phyloP scores from a whole-genome alignment of 805 yeast genomes.

The Yamadazyma phyllophila region DNA sequence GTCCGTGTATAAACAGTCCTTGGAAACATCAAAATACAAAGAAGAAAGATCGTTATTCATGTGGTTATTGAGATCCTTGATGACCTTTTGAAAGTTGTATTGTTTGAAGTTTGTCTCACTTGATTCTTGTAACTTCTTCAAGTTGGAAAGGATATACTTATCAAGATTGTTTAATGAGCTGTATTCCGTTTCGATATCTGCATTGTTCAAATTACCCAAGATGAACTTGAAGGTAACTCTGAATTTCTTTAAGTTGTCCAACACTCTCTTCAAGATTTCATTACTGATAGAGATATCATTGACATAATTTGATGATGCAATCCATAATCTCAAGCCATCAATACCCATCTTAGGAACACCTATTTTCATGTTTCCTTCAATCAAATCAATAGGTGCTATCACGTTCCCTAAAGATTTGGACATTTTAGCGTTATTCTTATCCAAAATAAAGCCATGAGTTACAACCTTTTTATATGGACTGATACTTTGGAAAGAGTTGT shows the following conservation, averaged over 20 bases:
- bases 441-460: conserved; percentile 93
- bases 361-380: conserved; percentile 54
- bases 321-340: conserved; percentile 89
- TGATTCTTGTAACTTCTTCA: conserved; percentile 45
- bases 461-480: conserved; percentile 71
- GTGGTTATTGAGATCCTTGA: conserved; percentile 66
- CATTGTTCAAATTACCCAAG: conserved; percentile 65
- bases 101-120: conserved; percentile 47
- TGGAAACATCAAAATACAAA: conserved; percentile 79
- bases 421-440: conserved; percentile 85
- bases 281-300: conserved; percentile 76
- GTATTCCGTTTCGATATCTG: conserved; percentile 19
- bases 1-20: conserved; percentile 84
- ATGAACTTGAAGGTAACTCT: conserved; percentile 78
- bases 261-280: conserved; percentile 68
- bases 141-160: conserved; percentile 55
- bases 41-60: conserved; percentile 77
- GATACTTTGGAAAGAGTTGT: conserved; percentile 27
- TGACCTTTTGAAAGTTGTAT: conserved; percentile 67
- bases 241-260: conserved; percentile 76
- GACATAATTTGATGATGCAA: conserved; percentile 84
- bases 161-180: conserved; percentile 48
- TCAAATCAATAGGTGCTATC: conserved; percentile 63
- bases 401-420: conserved; percentile 90
- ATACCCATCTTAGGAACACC: conserved; percentile 67